Conservation (phyloP, 179 eudicot genomes). For the Nepenthes alata region DNA sequence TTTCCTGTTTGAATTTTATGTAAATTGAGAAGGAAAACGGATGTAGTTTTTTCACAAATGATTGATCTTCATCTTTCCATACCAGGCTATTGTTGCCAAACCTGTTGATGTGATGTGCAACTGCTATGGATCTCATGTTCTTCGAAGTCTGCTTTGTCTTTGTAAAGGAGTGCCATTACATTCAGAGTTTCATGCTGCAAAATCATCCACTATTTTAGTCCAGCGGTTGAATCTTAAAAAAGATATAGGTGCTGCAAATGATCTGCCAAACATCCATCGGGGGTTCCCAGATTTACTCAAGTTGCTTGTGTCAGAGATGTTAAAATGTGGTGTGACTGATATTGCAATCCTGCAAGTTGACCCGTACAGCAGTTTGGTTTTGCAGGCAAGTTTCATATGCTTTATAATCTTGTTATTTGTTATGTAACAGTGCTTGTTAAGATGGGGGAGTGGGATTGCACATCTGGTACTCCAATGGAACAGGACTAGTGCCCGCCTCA, state of each 20-base stretch:
- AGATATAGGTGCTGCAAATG: conserved; percentile 20
- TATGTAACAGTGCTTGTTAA: too few relatives aligned
- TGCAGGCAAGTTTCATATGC: conserved; percentile 52
- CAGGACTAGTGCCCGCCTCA: too few relatives aligned
- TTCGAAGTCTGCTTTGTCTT: conserved; percentile 79
- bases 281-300: conserved; percentile 71
- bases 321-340: conserved; percentile 38
- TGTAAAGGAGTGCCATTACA: conserved; percentile 73
- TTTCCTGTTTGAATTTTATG: not conserved
- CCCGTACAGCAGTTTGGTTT: conserved; percentile 76
- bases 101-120: conserved; percentile 69
- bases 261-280: conserved; percentile 22
- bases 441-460: too few relatives aligned
- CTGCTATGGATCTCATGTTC: conserved; percentile 89
- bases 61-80: conserved; percentile 1
- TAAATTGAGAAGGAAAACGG: not conserved
- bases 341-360: conserved; percentile 47
- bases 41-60: not conserved
- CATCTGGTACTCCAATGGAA: too few relatives aligned
- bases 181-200: conserved; percentile 52
- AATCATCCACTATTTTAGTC: conserved; percentile 50
- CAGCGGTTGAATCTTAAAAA: conserved; percentile 48
- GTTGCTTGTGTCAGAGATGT: conserved; percentile 51
- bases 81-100: conserved; percentile 50
- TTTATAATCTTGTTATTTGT: too few relatives aligned